phyloP scores from a whole-genome alignment of 441 rosid genomes.

The Croton setiger region DNA sequence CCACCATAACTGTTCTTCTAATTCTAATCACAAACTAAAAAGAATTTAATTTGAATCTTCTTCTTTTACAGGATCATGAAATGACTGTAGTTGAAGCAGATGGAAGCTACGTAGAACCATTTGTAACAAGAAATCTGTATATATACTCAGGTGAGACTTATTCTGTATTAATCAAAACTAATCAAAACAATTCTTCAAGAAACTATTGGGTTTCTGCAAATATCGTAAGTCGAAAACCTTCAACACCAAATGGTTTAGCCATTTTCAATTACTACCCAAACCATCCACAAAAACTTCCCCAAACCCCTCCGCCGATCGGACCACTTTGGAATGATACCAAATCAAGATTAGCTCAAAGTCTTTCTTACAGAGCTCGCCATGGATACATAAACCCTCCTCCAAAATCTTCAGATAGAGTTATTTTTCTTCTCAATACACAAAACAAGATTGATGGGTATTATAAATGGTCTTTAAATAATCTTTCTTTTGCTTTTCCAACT shows the following conservation, averaged over 20 bases:
- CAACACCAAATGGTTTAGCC: constrained; percentile 30
- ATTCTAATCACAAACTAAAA: too few relatives aligned
- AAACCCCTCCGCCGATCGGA: constrained; percentile 29
- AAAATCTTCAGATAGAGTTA: constrained; percentile 28
- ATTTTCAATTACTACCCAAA: constrained; percentile 28
- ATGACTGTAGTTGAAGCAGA: constrained; percentile 71
- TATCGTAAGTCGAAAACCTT: constrained; percentile 25
- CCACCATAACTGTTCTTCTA: background rate
- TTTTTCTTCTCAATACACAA: constrained; percentile 47
- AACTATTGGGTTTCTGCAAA: constrained; percentile 33
- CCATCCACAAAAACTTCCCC: background rate
- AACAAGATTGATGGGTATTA: constrained; percentile 32
- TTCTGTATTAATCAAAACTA: constrained; percentile 49
- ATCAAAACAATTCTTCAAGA: constrained; percentile 31
- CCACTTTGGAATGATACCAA: constrained; percentile 37
- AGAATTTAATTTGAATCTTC: background rate
- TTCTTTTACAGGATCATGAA: constrained; percentile 44
- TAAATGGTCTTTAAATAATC: constrained; percentile 51
- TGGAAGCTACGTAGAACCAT: constrained; percentile 57
- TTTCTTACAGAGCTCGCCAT: constrained; percentile 38
- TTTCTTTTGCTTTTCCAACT: constrained; percentile 38
- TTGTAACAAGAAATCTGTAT: constrained; percentile 42
- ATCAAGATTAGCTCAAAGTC: constrained; percentile 33
- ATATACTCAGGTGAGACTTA: constrained; percentile 71
- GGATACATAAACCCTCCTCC: constrained; percentile 38